Percentiles rank a stretch among this genome's conserved stretches.
phyloP scores from a whole-genome alignment of 1,284 basidiomycete species.

The Tremellales sp. region DNA sequence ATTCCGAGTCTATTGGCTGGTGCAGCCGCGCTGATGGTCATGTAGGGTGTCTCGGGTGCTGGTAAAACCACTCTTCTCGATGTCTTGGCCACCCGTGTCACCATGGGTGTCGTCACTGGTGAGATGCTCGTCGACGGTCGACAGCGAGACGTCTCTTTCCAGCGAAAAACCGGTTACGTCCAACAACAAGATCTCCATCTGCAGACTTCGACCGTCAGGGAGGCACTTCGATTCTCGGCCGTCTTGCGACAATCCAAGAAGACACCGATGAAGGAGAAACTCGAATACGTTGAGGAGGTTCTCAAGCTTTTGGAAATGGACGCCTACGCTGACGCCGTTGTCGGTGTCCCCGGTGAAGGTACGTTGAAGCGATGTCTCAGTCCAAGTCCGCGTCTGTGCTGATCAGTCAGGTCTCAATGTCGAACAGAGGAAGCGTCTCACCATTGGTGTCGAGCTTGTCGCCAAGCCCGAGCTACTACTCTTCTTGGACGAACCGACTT shows the following conservation, averaged over 20 bases:
- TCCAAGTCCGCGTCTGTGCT: too few species aligned
- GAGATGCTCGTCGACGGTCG: conserved; percentile 74
- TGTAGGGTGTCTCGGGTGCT: conserved; percentile 60
- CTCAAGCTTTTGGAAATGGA: conserved; percentile 74
- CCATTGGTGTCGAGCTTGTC: conserved; percentile 69
- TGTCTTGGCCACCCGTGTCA: conserved; percentile 73
- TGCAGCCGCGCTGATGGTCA: not conserved
- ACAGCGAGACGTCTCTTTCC: conserved; percentile 65
- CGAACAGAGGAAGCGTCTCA: conserved; percentile 72
- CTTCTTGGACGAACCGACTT: conserved; percentile 70
- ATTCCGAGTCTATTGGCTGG: not conserved
- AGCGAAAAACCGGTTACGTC: conserved; percentile 59
- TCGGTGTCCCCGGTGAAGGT: conserved; percentile 62
- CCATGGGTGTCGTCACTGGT: conserved; percentile 73
- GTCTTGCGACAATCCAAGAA: conserved; percentile 69
- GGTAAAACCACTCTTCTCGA: conserved; percentile 77
- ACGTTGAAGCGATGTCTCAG: too few species aligned
- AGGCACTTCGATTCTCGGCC: conserved; percentile 78
- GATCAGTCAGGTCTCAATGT: conserved; percentile 51
- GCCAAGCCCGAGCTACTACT: conserved; percentile 65
- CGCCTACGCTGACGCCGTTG: conserved; percentile 65
- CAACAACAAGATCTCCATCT: conserved; percentile 78
- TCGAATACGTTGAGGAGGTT: conserved; percentile 73
- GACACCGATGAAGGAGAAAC: conserved; percentile 67
- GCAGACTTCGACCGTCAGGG: conserved; percentile 68